These are phyloP conservation scores for Cucumis melo DNA, from an alignment of 306 rosid genomes.

Conservation along the genomic window DNA sequence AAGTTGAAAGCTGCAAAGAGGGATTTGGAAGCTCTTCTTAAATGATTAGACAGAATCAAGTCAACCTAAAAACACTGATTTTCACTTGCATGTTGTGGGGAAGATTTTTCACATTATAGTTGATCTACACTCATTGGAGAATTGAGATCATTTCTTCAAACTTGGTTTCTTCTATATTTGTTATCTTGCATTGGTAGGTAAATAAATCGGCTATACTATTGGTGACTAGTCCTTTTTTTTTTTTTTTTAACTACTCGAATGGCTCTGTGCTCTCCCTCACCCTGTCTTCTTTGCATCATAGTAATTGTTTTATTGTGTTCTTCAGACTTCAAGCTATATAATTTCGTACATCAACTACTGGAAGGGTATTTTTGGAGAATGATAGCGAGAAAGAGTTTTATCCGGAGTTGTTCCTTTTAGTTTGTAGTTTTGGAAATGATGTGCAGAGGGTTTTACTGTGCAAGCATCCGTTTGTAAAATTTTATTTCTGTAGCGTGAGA, in stretches of 20 bases:
- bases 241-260: not conserved
- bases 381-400: not conserved
- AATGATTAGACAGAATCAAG: not conserved
- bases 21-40: not conserved
- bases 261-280: not conserved
- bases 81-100: not conserved
- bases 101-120: not conserved
- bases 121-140: not conserved
- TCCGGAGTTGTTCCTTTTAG: not conserved
- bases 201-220: not conserved
- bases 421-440: not conserved
- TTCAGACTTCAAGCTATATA: not conserved
- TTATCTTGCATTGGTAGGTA: not conserved
- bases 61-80: not conserved
- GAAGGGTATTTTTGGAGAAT: not conserved
- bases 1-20: not conserved
- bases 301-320: not conserved
- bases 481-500: not conserved
- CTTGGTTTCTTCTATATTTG: not conserved
- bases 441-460: not conserved
- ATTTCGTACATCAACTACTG: not conserved
- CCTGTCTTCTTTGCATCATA: not conserved
- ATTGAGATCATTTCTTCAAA: not conserved
- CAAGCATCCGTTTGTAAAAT: not conserved
- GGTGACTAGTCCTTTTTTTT: not conserved